Evolutionary conservation across 257 asterid species (phyloP), one percentile per base, ranked within the genome.

Genomic region (Schizonepeta tenuifolia): DNA sequence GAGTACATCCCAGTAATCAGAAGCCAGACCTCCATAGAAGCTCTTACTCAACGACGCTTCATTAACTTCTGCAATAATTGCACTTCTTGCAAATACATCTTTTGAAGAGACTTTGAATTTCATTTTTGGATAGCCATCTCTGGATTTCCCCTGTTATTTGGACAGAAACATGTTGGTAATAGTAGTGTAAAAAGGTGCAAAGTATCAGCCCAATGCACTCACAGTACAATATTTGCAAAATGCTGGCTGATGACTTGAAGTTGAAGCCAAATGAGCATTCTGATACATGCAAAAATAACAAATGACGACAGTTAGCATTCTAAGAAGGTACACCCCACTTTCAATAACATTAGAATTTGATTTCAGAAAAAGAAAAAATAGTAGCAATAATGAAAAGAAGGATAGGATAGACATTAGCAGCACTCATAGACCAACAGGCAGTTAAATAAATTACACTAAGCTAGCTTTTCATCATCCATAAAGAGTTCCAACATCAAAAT

Each of bases 1-100:
- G 64, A 95, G 81, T 65, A 92, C 60, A 78, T 87, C 86, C 99
- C 99, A 95, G 84, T 90, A 95, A 80, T 92, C 97, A 69, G 87
- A 69, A 69, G 97, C 87, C 67, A 88, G 70, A 70, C 58, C 67
- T 38, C 21, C 81, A 24, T 38, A 66, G 5, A 69, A 58, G 78
- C 66, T 58, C 51, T 76, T 79, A 46, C 62, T 67, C 36, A 75
- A 33, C 72, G 64, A 33, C 28, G 64, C 65, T 63, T 86, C 93
- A 10, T 57, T 73, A 41, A 85, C 88, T 79, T 95, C 97, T 0
- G 90, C 99, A 7, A 87, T 77, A 75, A 95, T 85, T 61, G 96
- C 92, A 65, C 86, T 89, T 85, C 78, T 90, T 22, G 88, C 88
- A 54, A 84, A 87, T 38, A 84, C 80, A 18, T 95, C 96, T 61